Evolutionary conservation across 2,329 filamentous ascomycete species (phyloP).

Genomic region (Endothia cerciana): DNA sequence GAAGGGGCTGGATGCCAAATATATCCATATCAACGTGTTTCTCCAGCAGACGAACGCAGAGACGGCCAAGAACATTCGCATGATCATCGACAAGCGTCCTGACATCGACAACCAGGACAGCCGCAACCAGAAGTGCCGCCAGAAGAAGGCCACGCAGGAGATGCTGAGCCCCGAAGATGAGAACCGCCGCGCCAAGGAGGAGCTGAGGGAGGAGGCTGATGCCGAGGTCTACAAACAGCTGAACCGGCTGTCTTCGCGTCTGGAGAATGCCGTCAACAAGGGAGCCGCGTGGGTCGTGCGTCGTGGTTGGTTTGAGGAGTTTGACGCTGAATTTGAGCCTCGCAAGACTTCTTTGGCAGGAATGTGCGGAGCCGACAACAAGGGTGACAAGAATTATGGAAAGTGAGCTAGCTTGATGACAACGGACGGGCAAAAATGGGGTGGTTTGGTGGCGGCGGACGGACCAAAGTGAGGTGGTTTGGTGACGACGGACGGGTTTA

Average conservation of each 20-base stretch:
- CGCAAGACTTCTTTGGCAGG: neutral
- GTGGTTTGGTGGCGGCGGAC: neutral
- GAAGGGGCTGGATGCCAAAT: slow-evolving; percentile 19
- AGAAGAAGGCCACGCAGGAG: slow-evolving; percentile 14
- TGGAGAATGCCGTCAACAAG: slow-evolving; percentile 32
- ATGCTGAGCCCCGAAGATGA: slow-evolving; percentile 30
- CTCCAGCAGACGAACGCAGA: slow-evolving; percentile 30
- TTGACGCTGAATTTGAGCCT: slow-evolving; percentile 11
- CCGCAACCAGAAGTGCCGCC: slow-evolving; percentile 14
- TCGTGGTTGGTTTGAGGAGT: slow-evolving; percentile 28
- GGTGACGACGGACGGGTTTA: neutral
- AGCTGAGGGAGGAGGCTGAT: slow-evolving; percentile 23
- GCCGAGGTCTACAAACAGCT: neutral
- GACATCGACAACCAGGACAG: neutral
- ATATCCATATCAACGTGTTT: slow-evolving; percentile 18
- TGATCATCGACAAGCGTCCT: slow-evolving; percentile 26
- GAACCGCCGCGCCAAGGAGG: slow-evolving; percentile 25
- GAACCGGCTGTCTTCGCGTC: slow-evolving; percentile 31
- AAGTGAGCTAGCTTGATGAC: neutral
- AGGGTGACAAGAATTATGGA: neutral
- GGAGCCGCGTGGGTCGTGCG: slow-evolving; percentile 32
- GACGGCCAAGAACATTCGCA: slow-evolving; percentile 36
- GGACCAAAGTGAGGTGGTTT: neutral
- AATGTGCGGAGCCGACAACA: neutral
- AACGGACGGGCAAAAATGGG: neutral